Base-by-base conservation (phyloP, 2,329 filamentous ascomycete species). In the Dactylellina haptotyla region DNA sequence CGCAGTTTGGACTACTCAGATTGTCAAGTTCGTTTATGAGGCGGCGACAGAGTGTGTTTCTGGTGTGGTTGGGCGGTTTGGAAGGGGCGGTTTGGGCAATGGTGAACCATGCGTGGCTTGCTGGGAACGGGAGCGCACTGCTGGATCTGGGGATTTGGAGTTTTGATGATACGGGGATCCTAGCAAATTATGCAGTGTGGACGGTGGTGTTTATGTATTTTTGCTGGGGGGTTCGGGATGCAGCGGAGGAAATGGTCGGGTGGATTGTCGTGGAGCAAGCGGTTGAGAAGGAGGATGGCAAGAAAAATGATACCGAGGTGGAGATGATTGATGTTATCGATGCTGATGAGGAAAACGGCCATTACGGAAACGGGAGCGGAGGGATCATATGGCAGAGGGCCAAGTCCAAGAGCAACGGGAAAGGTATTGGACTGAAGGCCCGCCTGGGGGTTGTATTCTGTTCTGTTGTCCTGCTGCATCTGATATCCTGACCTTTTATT, bases 41-140 rank as follows among this genome's bases (percentile, higher is more conserved):
- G 18, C 16, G 18, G 30, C 26, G 67, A 30, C 59, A 72, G 23
- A 72, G 67, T 26, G 18, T n/a, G 14, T 39, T 61, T 10, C 14
- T 72, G 34, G 16, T 56, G n/a, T 72, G 59, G 59, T 12, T 72
- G 28, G 67, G 67, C 12, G 54, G 51, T 54, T 28, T 56, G 32
- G 54, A 65, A 16, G 37, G 23, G 2, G 87, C 89, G 79, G 84
- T 86, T 0, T 88, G 86, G 75, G 82, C 87, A 4, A 80, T 89
- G 37, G 86, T 88, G 75, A 85, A 85, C 77, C 88, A 90, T 78
- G 82, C 88, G 59, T 87, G 86, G 83, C 83, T 89, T 6, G 86
- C 86, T 1, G 85, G 83, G 1, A 86, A 89, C 76, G 84, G 85
- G 1, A 84, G 83, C 30, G 85, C 84, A 0, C 76, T 85, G 2